Percentiles rank a stretch among this genome's conserved stretches.
phyloP scores from a whole-genome alignment of 2,329 filamentous ascomycete genomes.

The Hypoxylon rubiginosum region DNA sequence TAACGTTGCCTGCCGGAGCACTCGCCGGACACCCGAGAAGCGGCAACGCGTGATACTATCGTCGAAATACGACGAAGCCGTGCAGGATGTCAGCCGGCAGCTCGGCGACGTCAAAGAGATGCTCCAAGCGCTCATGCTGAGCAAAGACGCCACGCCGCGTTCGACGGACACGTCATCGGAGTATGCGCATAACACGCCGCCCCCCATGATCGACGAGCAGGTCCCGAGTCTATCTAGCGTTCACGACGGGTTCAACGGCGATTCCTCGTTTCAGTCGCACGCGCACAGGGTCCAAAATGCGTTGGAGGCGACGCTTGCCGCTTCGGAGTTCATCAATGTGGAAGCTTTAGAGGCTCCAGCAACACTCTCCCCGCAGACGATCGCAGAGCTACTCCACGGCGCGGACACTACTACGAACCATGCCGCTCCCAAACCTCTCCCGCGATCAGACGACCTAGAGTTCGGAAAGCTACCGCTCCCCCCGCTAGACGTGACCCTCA shows the following conservation, averaged over 20 bases:
- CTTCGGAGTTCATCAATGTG: slow-evolving; percentile 35
- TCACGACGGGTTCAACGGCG: slow-evolving; percentile 47
- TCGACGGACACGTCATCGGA: slow-evolving; percentile 18
- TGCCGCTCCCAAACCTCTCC: not conserved
- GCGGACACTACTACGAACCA: slow-evolving; percentile 6
- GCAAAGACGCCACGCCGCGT: slow-evolving; percentile 19
- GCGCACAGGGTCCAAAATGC: slow-evolving; percentile 42
- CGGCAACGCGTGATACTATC: slow-evolving; percentile 52
- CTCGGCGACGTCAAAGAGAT: slow-evolving; percentile 48
- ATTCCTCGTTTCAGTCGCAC: slow-evolving; percentile 50
- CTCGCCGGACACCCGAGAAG: slow-evolving; percentile 45
- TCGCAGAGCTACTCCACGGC: slow-evolving; percentile 25
- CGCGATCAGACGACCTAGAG: slow-evolving; percentile 25
- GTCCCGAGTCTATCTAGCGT: slow-evolving; percentile 42
- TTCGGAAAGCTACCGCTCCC: slow-evolving; percentile 43
- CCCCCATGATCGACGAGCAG: slow-evolving; percentile 48
- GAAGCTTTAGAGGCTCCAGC: slow-evolving; percentile 10
- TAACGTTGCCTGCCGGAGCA: slow-evolving; percentile 46
- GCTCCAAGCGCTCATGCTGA: slow-evolving; percentile 42
- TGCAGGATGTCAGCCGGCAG: slow-evolving; percentile 49
- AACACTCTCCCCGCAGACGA: slow-evolving; percentile 12
- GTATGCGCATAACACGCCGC: slow-evolving; percentile 36
- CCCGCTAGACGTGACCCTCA: slow-evolving; percentile 46
- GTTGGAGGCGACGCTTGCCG: slow-evolving; percentile 42
- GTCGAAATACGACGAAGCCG: slow-evolving; percentile 50